Conservation (phyloP, 169 alveolate genomes). For the Perkinsus chesapeaki region DNA sequence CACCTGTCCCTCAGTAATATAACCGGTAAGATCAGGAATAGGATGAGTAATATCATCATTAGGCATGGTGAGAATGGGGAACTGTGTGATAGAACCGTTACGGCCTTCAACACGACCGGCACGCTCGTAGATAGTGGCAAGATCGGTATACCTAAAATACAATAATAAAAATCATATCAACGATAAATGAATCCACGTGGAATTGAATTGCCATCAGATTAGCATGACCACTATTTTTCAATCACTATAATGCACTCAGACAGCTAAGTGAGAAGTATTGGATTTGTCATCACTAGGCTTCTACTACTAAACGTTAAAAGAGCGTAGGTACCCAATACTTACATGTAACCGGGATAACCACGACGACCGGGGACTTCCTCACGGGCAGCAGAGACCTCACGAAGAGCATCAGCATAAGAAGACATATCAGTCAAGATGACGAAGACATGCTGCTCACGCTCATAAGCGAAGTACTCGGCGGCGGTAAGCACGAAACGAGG, state of each 20-base stretch:
- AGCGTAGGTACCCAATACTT: slow-evolving; percentile 16
- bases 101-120: slow-evolving; percentile 99
- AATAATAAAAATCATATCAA: neutral
- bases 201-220: neutral
- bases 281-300: neutral
- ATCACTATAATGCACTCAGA: neutral
- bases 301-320: neutral
- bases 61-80: slow-evolving; percentile 99
- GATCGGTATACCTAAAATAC: slow-evolving; percentile 77
- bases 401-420: slow-evolving; percentile 98
- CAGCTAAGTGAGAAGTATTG: neutral
- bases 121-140: slow-evolving; percentile 97
- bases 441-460: slow-evolving; percentile 94
- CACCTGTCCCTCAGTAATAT: slow-evolving; percentile 93
- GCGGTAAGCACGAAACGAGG: slow-evolving; percentile 90
- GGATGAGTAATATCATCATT: slow-evolving; percentile 97
- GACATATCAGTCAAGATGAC: slow-evolving; percentile 99
- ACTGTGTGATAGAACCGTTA: slow-evolving; percentile 92
- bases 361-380: slow-evolving; percentile 99
- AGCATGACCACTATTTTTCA: neutral
- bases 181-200: neutral
- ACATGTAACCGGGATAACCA: slow-evolving; percentile 99
- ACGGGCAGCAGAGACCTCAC: slow-evolving; percentile 99
- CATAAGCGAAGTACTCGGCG: slow-evolving; percentile 99
- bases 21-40: slow-evolving; percentile 74